Evolutionary conservation across 495 filamentous ascomycete species (phyloP), one percentile per base, ranked within the genome.

Genomic region (Chlorociboria aeruginascens): DNA sequence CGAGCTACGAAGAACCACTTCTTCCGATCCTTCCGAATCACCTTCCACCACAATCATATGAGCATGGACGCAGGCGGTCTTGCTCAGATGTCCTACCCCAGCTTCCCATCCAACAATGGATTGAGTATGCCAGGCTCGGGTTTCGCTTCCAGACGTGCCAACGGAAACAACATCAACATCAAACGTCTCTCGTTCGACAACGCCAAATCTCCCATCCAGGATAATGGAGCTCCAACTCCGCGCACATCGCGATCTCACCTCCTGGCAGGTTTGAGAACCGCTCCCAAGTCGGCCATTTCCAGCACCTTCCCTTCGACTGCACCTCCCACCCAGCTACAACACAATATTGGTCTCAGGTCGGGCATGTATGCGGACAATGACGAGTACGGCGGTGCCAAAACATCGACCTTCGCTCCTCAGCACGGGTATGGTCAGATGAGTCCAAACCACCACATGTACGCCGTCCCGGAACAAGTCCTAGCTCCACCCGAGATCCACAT

Each of bases 41-140:
- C 48, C 49, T 49, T 55, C 42, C 46, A 52, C 51, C 49, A 49
- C 45, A 55, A 54, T 40, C 46, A 25, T 55, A 31, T 81, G 85
- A 88, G 83, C 76, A 92, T 95, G 80, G 83, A 95, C 89, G 80
- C 89, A 77, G 92, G 89, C 77, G 88, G 89, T 89, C 86, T 95
- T 75, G 83, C 90, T 89, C 92, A 95, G 74, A 97, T 98, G 93
- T 83, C 86, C 66, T 93, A 90, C 76, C 83, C 85, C 70, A 76
- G 75, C 64, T 83, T 78, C 63, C 69, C 77, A 61, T 73, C 76
- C 64, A 71, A 75, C 64, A 73, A 76, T 69, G 79, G 78, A 62
- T 69, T 92, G 59, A 83, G 81, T 49, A 78, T 83, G 63, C 81
- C 86, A 13, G 68, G 74, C 52, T 82, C 84, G 52, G 84, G 85